A percentile compares a stretch with the other conserved stretches of the same genome.
These are phyloP conservation scores for Corchorus capsularis DNA, from an alignment of 345 rosid species.

Conservation along the genomic window DNA sequence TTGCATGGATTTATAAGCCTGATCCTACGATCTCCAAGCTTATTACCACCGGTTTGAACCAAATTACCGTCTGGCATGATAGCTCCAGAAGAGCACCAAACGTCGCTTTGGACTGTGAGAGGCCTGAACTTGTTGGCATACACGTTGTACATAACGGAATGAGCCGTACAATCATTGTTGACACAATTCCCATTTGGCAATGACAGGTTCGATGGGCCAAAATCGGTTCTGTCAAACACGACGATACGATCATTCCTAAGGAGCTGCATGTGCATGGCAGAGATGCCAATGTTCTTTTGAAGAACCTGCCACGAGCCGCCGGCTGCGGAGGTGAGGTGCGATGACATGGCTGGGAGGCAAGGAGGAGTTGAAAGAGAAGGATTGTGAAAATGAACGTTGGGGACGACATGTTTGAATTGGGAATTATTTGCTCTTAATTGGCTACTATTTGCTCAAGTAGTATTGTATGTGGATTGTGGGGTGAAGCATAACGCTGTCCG, in stretches of 20 bases:
- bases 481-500: not conserved
- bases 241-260: conserved; percentile 75
- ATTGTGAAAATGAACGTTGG: conserved; percentile 15
- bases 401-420: conserved; percentile 1
- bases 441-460: not conserved
- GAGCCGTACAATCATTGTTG: conserved; percentile 80
- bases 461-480: not conserved
- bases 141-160: conserved; percentile 70
- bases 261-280: conserved; percentile 93
- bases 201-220: conserved; percentile 66
- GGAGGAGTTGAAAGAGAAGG: conserved; percentile 27
- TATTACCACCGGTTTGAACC: conserved; percentile 71
- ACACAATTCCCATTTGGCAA: conserved; percentile 65
- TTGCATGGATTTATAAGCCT: conserved; percentile 58
- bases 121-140: conserved; percentile 48
- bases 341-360: conserved; percentile 19
- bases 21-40: conserved; percentile 49
- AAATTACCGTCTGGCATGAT: conserved; percentile 57
- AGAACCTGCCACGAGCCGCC: conserved; percentile 70
- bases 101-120: conserved; percentile 63
- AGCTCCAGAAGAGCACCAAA: conserved; percentile 90
- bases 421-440: too few relatives aligned
- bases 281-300: conserved; percentile 60
- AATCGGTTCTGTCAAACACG: conserved; percentile 78
- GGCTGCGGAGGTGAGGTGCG: conserved; percentile 28